Evolutionary conservation across 345 rosid genomes (phyloP).

Genomic region (Clarkia xantiana): DNA sequence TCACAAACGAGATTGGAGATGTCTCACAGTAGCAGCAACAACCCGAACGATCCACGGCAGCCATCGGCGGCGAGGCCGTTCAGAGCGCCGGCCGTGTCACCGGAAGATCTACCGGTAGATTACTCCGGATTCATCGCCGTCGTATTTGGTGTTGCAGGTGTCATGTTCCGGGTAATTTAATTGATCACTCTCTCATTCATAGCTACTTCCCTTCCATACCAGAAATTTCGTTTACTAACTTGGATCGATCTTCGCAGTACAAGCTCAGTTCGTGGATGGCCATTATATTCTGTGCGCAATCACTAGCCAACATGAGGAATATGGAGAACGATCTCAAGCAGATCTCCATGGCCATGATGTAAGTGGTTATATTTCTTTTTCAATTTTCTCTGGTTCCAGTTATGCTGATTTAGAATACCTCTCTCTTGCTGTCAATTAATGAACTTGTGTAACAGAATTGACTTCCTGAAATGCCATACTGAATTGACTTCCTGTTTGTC

Average conservation of each 20-base stretch:
- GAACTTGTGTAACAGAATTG: too few relatives aligned
- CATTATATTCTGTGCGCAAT: conserved; percentile 84
- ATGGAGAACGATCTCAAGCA: conserved; percentile 84
- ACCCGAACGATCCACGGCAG: conserved; percentile 74
- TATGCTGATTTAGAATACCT: too few relatives aligned
- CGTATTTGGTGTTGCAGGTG: conserved; percentile 72
- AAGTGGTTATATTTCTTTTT: conserved; percentile 10
- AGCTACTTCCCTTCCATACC: too few relatives aligned
- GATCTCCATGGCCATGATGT: conserved; percentile 98
- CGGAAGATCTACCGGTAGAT: conserved; percentile 89
- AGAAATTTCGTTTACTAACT: background rate
- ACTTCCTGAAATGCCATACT: too few relatives aligned
- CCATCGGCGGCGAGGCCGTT: conserved; percentile 69
- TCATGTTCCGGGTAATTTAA: conserved; percentile 68
- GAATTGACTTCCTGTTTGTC: too few relatives aligned
- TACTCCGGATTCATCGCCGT: conserved; percentile 94
- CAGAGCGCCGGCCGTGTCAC: conserved; percentile 27
- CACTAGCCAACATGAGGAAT: conserved; percentile 80
- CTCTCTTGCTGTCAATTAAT: too few relatives aligned
- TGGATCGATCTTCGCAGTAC: conserved; percentile 36
- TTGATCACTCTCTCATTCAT: too few relatives aligned
- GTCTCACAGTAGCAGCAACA: conserved; percentile 21
- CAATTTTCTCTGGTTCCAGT: too few relatives aligned
- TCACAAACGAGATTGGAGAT: conserved; percentile 11
- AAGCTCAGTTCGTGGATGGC: conserved; percentile 97